Evolutionary conservation across 129 eudicot genomes (phyloP).

Genomic region (Logfia minima): DNA sequence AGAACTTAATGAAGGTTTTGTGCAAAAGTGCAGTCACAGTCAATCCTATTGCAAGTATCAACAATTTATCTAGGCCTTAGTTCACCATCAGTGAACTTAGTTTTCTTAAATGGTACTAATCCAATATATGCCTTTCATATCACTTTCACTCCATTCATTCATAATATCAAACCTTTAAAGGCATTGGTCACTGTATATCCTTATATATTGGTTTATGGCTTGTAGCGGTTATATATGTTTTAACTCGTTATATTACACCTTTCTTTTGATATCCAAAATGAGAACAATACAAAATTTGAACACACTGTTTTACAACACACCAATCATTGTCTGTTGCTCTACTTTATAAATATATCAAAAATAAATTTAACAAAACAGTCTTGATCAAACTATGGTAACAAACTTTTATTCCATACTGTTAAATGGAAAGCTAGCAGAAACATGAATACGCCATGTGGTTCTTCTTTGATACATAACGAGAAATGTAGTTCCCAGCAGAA

Average conservation of each 20-base stretch:
- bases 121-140: neutral
- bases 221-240: neutral
- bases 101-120: no score
- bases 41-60: no score
- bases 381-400: constrained; percentile 19
- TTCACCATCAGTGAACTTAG: no score
- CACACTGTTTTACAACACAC: constrained; percentile 30
- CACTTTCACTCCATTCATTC: constrained; percentile 3
- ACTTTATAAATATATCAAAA: constrained; percentile 34
- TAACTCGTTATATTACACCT: neutral
- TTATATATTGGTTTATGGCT: neutral
- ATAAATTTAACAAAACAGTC: constrained; percentile 27
- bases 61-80: no score
- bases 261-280: neutral
- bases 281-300: constrained; percentile 10
- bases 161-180: neutral
- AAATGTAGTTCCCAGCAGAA: constrained; percentile 45
- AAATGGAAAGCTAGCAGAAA: constrained; percentile 44
- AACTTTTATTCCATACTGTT: constrained; percentile 10
- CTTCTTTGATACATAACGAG: constrained; percentile 74
- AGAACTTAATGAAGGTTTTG: neutral
- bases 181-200: neutral
- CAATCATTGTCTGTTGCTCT: constrained; percentile 5
- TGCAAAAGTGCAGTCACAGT: no score
- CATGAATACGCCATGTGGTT: constrained; percentile 87